Evolutionary conservation across 371 early-diverging fungal species (phyloP).

Genomic region (Rhizopus stolonifer): DNA sequence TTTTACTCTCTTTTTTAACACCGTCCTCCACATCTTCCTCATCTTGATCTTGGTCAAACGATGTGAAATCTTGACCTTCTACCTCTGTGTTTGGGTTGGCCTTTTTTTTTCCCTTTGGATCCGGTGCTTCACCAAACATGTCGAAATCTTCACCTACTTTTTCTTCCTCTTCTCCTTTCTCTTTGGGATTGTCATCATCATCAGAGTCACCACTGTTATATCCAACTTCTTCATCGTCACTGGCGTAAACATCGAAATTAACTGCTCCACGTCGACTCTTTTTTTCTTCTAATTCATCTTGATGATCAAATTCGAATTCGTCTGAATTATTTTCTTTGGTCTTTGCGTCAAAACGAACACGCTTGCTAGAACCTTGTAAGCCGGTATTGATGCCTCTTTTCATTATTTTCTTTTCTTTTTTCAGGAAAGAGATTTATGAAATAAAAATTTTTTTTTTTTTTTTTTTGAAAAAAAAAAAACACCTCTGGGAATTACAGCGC

Average conservation of each 20-base stretch:
- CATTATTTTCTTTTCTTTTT: background rate
- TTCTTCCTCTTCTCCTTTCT: constrained; percentile 18
- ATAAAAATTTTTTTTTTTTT: too few species aligned
- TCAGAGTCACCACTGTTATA: constrained; percentile 48
- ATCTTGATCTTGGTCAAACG: constrained; percentile 39
- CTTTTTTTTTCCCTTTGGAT: constrained; percentile 16
- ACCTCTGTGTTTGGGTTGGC: constrained; percentile 39
- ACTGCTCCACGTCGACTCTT: constrained; percentile 55
- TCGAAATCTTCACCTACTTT: constrained; percentile 50
- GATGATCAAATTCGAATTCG: constrained; percentile 51
- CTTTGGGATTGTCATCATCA: constrained; percentile 35
- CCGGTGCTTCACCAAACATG: constrained; percentile 58
- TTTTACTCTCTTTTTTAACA: constrained; percentile 50
- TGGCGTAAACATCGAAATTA: constrained; percentile 50
- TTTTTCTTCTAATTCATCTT: constrained; percentile 44
- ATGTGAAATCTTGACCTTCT: constrained; percentile 56
- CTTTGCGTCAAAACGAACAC: constrained; percentile 35
- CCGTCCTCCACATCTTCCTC: constrained; percentile 53
- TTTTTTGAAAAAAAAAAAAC: too few species aligned
- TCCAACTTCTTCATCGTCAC: constrained; percentile 58
- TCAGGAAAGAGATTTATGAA: too few species aligned
- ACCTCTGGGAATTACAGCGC: too few species aligned
- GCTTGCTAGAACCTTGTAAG: constrained; percentile 27
- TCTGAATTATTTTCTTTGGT: constrained; percentile 1
- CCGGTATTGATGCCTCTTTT: constrained; percentile 30